Base-by-base conservation (phyloP, 345 rosid genomes). In the Salix brachista region DNA sequence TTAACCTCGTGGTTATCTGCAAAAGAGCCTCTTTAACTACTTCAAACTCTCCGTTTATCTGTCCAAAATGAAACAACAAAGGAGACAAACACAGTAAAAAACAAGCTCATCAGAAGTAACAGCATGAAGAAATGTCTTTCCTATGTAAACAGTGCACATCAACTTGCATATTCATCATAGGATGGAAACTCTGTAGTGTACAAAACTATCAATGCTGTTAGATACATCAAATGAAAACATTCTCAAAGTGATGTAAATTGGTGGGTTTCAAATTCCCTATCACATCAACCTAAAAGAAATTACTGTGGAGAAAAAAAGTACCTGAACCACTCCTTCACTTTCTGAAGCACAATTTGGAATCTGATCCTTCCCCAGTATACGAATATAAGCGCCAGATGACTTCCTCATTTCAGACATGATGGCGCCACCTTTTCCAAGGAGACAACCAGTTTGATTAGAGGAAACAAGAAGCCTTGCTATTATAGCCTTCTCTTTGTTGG, bases 271-370 rank as follows among this genome's bases (percentile, higher is more conserved):
- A 74, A 19, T 39, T 30, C 62, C 25, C 46, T 78, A 78, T 46
- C 4, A 16, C 52, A 56, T 56, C 50, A 79, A 78, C 46, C 30
- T 52, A 39, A 65, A 62, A 80, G 70, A 41, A 41, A 69, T 50
- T 60, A 32, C 41, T 48, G 56, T 21, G 4, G 5, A 67, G 48
- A 78, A 62, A 78, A 78, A 62, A 78, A 75, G 8, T 73, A 91
- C 97, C 94, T 88, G 97, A 78, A 91, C 86, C 75, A 91, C 92
- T 84, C 89, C 94, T 75, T 92, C 97, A 78, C 85, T 86, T 83
- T 89, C 91, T 39, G 88, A 88, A 77, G 90, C 97, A 79, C 89
- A 89, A 66, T 88, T 90, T 58, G 94, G 97, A 78, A 88, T 82
- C 82, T 89, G 90, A 77, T 90, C 92, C 86, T 89, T 90, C 56